These are phyloP conservation scores for Flaveria floridana DNA, from an alignment of 140 eudicot species.

Conservation along the genomic window DNA sequence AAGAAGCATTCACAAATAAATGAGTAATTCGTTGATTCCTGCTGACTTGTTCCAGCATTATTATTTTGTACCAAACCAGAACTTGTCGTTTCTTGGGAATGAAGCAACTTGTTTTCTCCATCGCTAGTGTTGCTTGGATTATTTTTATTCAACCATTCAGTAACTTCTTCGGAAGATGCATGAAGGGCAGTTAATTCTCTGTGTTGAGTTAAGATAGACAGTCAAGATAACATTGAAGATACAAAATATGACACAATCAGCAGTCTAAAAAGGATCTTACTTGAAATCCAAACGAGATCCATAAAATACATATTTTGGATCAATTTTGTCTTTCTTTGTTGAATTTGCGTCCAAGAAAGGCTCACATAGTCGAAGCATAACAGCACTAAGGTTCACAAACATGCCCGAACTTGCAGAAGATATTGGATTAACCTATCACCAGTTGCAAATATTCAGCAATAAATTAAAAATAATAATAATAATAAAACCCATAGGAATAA, in stretches of 20 bases:
- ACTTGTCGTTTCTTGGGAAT: constrained; percentile 57
- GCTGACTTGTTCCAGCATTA: constrained; percentile 34
- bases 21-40: constrained; percentile 55
- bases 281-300: constrained; percentile 78
- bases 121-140: constrained; percentile 29
- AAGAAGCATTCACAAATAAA: constrained; percentile 97
- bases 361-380: constrained; percentile 90
- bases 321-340: constrained; percentile 82
- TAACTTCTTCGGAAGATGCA: constrained; percentile 93
- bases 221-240: neutral
- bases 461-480: neutral
- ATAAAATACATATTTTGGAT: constrained; percentile 69
- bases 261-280: constrained; percentile 38
- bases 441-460: constrained; percentile 21
- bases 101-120: constrained; percentile 56
- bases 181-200: constrained; percentile 89
- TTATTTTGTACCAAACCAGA: constrained; percentile 37
- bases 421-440: constrained; percentile 74
- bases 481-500: neutral
- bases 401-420: constrained; percentile 96
- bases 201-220: constrained; percentile 19
- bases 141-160: constrained; percentile 52
- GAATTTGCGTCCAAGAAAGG: constrained; percentile 85
- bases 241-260: neutral
- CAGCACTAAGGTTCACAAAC: constrained; percentile 95